Conservation (phyloP, 345 rosid species). For the Melaleuca quinquenervia region DNA sequence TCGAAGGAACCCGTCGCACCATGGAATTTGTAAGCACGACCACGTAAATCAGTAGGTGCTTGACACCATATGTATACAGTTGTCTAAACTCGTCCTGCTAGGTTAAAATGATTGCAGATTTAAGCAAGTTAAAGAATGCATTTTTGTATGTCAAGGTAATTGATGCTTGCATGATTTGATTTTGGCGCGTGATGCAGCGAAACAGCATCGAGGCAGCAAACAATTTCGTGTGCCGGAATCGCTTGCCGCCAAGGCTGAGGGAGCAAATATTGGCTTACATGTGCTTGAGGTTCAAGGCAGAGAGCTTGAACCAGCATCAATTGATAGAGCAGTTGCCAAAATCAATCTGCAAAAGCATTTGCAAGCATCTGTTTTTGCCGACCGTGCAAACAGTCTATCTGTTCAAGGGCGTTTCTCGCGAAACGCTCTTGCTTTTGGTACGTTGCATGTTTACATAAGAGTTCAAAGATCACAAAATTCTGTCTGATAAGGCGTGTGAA, state of each 20-base stretch:
- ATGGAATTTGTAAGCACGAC: conserved; percentile 74
- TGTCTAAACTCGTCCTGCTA: neutral
- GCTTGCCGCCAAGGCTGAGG: conserved; percentile 61
- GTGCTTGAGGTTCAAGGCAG: conserved; percentile 89
- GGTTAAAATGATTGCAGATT: neutral
- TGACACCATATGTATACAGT: neutral
- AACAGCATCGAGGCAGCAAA: conserved; percentile 81
- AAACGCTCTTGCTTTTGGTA: conserved; percentile 57
- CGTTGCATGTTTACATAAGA: neutral
- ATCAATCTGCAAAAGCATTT: conserved; percentile 75
- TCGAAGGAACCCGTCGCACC: conserved; percentile 93
- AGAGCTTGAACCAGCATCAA: conserved; percentile 78
- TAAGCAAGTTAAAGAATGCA: neutral
- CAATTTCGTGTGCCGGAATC: conserved; percentile 62
- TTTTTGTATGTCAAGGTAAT: neutral
- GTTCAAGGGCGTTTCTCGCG: conserved; percentile 56
- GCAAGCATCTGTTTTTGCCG: conserved; percentile 75
- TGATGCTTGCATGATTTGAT: neutral
- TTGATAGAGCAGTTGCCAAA: conserved; percentile 85
- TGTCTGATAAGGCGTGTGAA: neutral
- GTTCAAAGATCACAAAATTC: neutral
- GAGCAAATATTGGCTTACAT: conserved; percentile 85
- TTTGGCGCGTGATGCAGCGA: conserved; percentile 38
- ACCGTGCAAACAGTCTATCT: conserved; percentile 67
- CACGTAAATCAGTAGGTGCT: neutral